Evolutionary conservation across 2,329 filamentous ascomycete species (phyloP), one percentile per base, ranked within the genome.

Genomic region (Colletotrichum sublineola): DNA sequence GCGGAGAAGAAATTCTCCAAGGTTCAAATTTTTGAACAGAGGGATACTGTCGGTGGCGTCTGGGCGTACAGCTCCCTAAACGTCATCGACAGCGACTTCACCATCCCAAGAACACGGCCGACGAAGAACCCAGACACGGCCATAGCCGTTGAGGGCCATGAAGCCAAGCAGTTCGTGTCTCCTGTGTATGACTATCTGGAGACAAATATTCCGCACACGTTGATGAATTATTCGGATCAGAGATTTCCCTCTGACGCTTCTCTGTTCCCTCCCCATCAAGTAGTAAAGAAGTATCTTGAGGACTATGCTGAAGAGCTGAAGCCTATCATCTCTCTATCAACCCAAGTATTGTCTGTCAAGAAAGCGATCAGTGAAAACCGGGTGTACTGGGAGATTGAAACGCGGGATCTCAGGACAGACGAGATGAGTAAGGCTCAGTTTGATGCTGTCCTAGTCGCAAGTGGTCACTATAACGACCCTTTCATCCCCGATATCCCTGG

Each of bases 11-110:
- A 75, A 79, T 94, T 94, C 76, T 83, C 88, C 12, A 86, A 85
- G 24, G 90, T 95, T 50, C 86, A 89, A 29, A 79, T 95, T 14
- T 94, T 92, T 75, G 93, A 95, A 78, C 92, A 95, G 79, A 87
- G 92, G 60, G 82, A 84, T 50, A 84, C 84, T 9, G 84, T 89
- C 2, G 93, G 93, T 20, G 93, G 93, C 0, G 86, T 93, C 6
- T 95, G 93, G 93, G 93, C 93, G 74, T 91, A 93, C 76, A 89
- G 86, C 44, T 67, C 77, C 1, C 58, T 77, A 5, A 75, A 68
- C 40, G 66, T 72, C 46, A 44, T 69, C 33, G 75, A 76, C 61
- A 57, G 68, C 29, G 76, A 74, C 53, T 77, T 77, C 63, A 71
- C 65, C 14, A 71, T 77, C 5, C 76, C 75, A 9, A 63, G 81